Percentiles rank a stretch among this genome's conserved stretches.
phyloP scores from a whole-genome alignment of 176 grass and related monocot genomes.

The Juncus inflexus region DNA sequence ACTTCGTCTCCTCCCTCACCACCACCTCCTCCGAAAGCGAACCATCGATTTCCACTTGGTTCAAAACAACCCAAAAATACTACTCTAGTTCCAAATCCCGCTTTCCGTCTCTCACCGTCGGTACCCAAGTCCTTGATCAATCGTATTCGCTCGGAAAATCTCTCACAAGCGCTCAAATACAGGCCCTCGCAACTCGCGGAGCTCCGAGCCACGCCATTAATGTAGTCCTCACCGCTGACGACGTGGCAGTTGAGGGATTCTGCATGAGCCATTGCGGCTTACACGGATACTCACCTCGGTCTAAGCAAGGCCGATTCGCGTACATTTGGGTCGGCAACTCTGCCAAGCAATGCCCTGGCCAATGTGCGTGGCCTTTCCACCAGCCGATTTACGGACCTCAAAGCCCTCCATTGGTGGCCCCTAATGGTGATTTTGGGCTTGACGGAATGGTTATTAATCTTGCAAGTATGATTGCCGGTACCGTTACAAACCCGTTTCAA shows the following conservation, averaged over 20 bases:
- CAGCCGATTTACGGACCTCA: conserved; percentile 85
- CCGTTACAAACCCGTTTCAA: conserved; percentile 75
- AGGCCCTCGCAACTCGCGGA: conserved; percentile 39
- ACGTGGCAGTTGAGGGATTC: conserved; percentile 82
- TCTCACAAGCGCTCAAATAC: conserved; percentile 38
- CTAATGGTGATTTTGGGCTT: conserved; percentile 82
- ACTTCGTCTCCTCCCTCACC: conserved; percentile 59
- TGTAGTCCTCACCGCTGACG: conserved; percentile 73
- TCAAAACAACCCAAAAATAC: conserved; percentile 63
- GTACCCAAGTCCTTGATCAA: conserved; percentile 39
- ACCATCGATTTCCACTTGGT: conserved; percentile 67
- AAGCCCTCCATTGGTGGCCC: conserved; percentile 57
- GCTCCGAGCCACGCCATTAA: conserved; percentile 43
- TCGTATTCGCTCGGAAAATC: conserved; percentile 52
- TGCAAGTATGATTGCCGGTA: conserved; percentile 75
- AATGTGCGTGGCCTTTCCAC: conserved; percentile 98
- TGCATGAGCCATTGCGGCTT: conserved; percentile 83
- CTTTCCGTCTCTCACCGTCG: conserved; percentile 34
- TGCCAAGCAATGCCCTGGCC: conserved; percentile 64
- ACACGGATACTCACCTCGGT: conserved; percentile 54
- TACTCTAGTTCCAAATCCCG: conserved; percentile 49
- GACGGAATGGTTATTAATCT: conserved; percentile 92
- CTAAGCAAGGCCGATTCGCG: conserved; percentile 51
- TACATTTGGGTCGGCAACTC: conserved; percentile 95
- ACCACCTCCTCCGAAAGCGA: conserved; percentile 13